These are phyloP conservation scores for Phytophthora fragariaefolia DNA, from an alignment of 352 stramenopile genomes.

Conservation along the genomic window DNA sequence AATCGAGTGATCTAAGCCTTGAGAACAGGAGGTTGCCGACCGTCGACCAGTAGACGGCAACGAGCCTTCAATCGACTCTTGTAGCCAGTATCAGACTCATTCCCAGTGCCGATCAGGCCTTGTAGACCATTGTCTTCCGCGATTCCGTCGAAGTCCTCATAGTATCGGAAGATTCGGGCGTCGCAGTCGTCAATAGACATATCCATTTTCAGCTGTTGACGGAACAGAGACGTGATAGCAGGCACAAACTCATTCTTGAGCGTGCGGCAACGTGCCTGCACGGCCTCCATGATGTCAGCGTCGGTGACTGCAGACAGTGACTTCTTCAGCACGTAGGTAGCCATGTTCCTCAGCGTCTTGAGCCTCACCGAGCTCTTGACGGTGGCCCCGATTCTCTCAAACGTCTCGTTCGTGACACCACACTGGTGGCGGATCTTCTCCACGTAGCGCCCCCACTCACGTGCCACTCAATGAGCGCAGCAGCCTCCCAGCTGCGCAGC, in stretches of 20 bases:
- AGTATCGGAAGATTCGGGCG: neutral
- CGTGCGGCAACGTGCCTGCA: conserved; percentile 1
- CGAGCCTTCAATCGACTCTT: no score
- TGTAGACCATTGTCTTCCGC: neutral
- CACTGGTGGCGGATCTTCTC: neutral
- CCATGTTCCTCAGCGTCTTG: neutral
- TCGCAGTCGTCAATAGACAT: neutral
- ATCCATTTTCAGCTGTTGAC: neutral
- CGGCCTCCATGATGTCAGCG: neutral
- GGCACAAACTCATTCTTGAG: no score
- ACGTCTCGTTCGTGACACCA: neutral
- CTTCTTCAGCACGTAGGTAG: neutral
- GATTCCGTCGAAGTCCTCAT: no score
- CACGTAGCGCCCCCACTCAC: no score
- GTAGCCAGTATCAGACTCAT: no score
- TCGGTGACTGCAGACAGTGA: neutral
- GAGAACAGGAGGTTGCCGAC: no score
- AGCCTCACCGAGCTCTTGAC: neutral
- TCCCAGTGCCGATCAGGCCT: no score
- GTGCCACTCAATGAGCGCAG: conserved; percentile 1
- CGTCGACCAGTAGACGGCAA: no score
- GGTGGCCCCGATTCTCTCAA: neutral
- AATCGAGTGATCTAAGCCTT: no score
- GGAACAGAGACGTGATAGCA: neutral
- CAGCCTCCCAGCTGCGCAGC: neutral